Percentiles rank a stretch among this genome's conserved stretches.
phyloP scores from a whole-genome alignment of 2,329 filamentous ascomycete species.

The Sporothrix pallida region DNA sequence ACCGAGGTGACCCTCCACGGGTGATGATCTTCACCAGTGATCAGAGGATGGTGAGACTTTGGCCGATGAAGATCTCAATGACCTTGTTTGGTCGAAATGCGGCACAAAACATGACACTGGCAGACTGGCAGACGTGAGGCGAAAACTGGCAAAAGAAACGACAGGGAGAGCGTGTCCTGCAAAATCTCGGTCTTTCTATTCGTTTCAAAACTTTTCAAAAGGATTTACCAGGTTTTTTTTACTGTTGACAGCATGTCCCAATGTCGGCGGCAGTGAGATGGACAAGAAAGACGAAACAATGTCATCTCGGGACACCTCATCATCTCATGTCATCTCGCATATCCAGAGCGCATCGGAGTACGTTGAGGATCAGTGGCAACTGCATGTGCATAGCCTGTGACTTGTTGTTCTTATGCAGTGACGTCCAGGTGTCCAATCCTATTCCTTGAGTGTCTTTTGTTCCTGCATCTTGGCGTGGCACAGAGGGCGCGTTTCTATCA shows the following conservation, averaged over 20 bases:
- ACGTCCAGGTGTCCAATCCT: background rate
- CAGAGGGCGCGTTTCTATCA: background rate
- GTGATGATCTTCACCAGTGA: background rate
- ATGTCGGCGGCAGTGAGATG: too few relatives aligned
- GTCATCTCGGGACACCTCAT: too few relatives aligned
- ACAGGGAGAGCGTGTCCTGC: background rate
- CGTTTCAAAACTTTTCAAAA: background rate
- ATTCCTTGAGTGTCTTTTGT: background rate
- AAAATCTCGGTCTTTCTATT: background rate
- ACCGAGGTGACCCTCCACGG: background rate
- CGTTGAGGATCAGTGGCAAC: too few relatives aligned
- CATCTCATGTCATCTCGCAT: background rate
- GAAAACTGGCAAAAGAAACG: background rate
- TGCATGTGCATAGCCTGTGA: background rate
- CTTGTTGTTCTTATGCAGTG: background rate
- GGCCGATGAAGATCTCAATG: constrained; percentile 24
- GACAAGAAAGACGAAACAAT: too few relatives aligned
- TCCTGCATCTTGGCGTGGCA: background rate
- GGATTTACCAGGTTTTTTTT: background rate
- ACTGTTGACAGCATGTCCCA: too few relatives aligned
- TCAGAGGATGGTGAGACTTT: background rate
- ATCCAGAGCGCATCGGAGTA: background rate
- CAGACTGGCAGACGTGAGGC: too few relatives aligned
- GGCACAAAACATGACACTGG: background rate
- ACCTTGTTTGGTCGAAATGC: background rate